Conservation (phyloP, 306 rosid genomes). For the Ammopiptanthus mongolicus region DNA sequence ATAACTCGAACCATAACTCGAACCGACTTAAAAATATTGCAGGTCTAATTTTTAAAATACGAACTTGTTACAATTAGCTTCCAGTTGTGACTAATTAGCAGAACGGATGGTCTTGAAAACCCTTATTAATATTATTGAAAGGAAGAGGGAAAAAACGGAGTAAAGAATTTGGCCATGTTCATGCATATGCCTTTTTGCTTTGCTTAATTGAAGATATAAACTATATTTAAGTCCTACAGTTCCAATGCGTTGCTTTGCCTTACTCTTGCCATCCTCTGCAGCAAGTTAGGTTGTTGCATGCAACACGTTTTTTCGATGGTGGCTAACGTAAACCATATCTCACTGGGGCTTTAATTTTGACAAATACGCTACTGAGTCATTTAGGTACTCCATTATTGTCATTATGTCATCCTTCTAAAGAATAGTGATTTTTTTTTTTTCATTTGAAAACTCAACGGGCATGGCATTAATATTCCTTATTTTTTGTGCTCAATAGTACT, state of each 20-base stretch:
- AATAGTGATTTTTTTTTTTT: too few species aligned
- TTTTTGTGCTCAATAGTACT: too few species aligned
- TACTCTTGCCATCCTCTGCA: constrained; percentile 9
- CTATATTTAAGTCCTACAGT: neutral
- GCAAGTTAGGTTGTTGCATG: constrained; percentile 32
- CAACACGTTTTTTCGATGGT: constrained; percentile 17
- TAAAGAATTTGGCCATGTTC: neutral
- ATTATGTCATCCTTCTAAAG: neutral
- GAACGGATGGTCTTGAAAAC: too few species aligned
- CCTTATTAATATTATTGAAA: too few species aligned
- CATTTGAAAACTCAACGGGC: constrained; percentile 4
- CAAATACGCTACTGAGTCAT: neutral
- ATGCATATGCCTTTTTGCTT: neutral
- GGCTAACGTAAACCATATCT: constrained; percentile 19
- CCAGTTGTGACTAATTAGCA: too few species aligned
- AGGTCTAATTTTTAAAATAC: too few species aligned
- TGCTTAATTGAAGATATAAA: neutral
- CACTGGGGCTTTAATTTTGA: neutral
- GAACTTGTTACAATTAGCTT: too few species aligned
- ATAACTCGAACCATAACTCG: too few species aligned
- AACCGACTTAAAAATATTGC: too few species aligned
- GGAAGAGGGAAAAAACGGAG: too few species aligned
- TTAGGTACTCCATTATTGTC: constrained; percentile 21
- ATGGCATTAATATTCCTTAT: neutral
- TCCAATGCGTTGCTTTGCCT: neutral